Evolutionary conservation across 257 asterid genomes (phyloP).

Genomic region (Petunia secreta): DNA sequence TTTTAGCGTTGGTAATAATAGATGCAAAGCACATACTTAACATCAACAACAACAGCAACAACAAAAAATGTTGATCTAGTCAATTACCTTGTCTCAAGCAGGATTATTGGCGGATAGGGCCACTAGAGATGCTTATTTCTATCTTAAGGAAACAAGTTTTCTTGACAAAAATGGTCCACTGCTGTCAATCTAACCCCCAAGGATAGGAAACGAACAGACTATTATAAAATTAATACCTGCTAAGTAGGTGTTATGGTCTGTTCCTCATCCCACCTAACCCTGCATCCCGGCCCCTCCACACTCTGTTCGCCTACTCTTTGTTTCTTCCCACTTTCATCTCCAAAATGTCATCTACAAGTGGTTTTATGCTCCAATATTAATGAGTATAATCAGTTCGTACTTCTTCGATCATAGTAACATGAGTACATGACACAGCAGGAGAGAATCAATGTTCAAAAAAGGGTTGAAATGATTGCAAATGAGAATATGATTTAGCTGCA

Average conservation of each 20-base stretch:
- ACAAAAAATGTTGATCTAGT: background rate
- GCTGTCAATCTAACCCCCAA: background rate
- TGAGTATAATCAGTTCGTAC: background rate
- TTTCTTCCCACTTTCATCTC: slow-evolving; percentile 20
- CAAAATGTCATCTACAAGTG: background rate
- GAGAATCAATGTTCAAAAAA: background rate
- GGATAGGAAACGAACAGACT: background rate
- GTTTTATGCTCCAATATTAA: background rate
- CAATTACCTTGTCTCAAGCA: background rate
- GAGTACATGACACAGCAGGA: background rate
- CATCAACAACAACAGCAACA: background rate
- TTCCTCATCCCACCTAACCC: background rate
- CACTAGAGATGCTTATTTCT: background rate
- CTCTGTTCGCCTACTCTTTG: background rate
- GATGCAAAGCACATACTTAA: background rate
- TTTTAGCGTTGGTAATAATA: background rate
- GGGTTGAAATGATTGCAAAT: background rate
- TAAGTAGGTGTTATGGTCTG: background rate
- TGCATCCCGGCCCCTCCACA: background rate
- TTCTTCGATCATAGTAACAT: background rate
- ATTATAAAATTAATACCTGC: background rate
- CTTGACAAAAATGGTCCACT: background rate
- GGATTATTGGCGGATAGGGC: background rate
- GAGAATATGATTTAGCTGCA: background rate
- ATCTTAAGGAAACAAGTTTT: background rate